These are phyloP conservation scores for Clitoria ternatea DNA, from an alignment of 306 rosid species.

Conservation along the genomic window DNA sequence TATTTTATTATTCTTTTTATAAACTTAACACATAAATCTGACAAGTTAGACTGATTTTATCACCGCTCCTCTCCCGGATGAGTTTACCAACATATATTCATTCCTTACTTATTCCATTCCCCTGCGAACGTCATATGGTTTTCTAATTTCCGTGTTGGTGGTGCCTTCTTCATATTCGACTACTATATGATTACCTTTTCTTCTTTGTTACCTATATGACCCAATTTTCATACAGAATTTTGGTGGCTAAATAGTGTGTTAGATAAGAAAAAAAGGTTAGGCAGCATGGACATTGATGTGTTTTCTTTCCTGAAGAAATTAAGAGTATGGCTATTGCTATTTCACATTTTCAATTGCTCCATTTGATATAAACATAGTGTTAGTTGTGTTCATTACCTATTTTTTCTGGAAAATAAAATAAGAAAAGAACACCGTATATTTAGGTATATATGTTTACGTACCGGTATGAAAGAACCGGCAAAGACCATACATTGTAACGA, in stretches of 20 bases:
- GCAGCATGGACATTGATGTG: not conserved
- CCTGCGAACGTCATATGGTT: slow-evolving; percentile 6
- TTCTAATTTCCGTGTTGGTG: slow-evolving; percentile 12
- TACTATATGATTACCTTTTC: not conserved
- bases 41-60: no score
- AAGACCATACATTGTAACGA: not conserved
- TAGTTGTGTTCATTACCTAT: not conserved
- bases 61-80: no score
- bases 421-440: not conserved
- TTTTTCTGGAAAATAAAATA: not conserved
- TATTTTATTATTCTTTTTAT: no score
- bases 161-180: not conserved
- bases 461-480: not conserved
- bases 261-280: slow-evolving; percentile 11
- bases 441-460: not conserved
- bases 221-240: not conserved
- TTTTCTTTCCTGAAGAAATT: not conserved
- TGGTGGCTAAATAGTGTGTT: not conserved
- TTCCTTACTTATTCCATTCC: slow-evolving; percentile 16
- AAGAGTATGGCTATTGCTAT: not conserved
- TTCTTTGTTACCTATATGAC: not conserved
- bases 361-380: not conserved
- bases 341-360: not conserved
- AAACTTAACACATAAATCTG: no score
- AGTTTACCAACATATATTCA: not conserved